Percentiles rank a stretch among this genome's conserved stretches.
Conservation (phyloP, 768 basidiomycete genomes). For the Amanita jacksonii region DNA sequence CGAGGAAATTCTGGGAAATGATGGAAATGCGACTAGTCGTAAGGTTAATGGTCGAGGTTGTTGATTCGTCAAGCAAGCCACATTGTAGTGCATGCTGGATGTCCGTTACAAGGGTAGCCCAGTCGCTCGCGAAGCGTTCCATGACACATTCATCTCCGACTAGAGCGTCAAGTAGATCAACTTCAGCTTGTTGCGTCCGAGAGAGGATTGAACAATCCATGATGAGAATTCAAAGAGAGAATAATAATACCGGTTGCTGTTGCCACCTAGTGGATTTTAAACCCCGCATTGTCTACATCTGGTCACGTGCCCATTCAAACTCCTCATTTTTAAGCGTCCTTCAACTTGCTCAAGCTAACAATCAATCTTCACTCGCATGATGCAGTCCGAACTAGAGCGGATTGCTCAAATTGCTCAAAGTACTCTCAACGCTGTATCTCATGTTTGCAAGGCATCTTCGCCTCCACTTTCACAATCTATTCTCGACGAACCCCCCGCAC, state of each 20-base stretch:
- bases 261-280: too few relatives aligned
- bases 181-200: not conserved
- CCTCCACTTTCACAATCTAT: too few relatives aligned
- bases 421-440: too few relatives aligned
- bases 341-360: not conserved
- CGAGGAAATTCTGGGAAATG: not conserved
- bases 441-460: too few relatives aligned
- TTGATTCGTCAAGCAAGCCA: not conserved
- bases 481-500: too few relatives aligned
- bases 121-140: not conserved
- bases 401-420: too few relatives aligned
- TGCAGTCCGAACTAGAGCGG: not conserved
- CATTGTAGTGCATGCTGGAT: not conserved
- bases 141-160: not conserved
- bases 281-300: not conserved
- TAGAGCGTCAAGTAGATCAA: not conserved
- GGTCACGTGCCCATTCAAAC: constrained; percentile 9
- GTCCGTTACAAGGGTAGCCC: not conserved
- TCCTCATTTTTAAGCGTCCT: constrained; percentile 14
- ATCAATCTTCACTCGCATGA: too few relatives aligned
- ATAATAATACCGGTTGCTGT: too few relatives aligned
- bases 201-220: not conserved
- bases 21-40: not conserved
- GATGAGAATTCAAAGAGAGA: not conserved
- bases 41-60: not conserved